A percentile compares a stretch with the other conserved stretches of the same genome.
Evolutionary conservation across 2,329 filamentous ascomycete species (phyloP).

Genomic region (Xylariaceae sp.): DNA sequence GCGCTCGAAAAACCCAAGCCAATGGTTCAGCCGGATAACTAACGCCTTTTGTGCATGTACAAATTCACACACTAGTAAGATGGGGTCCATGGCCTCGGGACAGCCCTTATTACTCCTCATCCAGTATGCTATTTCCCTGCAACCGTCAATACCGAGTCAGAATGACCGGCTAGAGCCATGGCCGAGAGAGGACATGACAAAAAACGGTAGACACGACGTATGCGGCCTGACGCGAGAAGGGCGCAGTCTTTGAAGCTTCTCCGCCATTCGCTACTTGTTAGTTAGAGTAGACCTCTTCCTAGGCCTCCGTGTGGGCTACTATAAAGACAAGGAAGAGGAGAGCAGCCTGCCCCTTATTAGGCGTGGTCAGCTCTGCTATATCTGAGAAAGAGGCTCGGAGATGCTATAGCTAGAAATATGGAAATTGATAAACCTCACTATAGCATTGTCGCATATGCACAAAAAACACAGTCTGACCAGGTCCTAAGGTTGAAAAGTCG

Average conservation of each 20-base stretch:
- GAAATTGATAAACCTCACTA: neutral
- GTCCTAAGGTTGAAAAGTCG: neutral
- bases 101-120: slow-evolving; percentile 25
- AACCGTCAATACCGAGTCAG: too few relatives aligned
- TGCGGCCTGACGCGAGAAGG: slow-evolving; percentile 31
- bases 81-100: slow-evolving; percentile 28
- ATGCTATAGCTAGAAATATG: slow-evolving; percentile 4
- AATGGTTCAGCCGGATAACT: slow-evolving; percentile 32
- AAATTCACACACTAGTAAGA: slow-evolving; percentile 27
- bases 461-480: neutral
- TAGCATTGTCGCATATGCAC: neutral
- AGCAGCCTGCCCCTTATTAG: slow-evolving; percentile 6
- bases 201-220: slow-evolving; percentile 27
- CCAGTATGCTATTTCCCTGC: slow-evolving; percentile 23
- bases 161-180: too few relatives aligned
- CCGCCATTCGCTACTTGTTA: slow-evolving; percentile 31
- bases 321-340: slow-evolving; percentile 30
- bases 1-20: slow-evolving; percentile 34
- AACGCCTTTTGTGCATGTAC: slow-evolving; percentile 28
- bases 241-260: slow-evolving; percentile 30
- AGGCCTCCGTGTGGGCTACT: slow-evolving; percentile 29
- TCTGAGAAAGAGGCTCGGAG: neutral
- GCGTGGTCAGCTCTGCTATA: slow-evolving; percentile 9
- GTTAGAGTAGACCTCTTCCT: slow-evolving; percentile 30
- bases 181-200: slow-evolving; percentile 19